A percentile compares a stretch with the other conserved stretches of the same genome.
phyloP scores from a whole-genome alignment of 2,329 filamentous ascomycete species.

The Apiospora phragmitis region DNA sequence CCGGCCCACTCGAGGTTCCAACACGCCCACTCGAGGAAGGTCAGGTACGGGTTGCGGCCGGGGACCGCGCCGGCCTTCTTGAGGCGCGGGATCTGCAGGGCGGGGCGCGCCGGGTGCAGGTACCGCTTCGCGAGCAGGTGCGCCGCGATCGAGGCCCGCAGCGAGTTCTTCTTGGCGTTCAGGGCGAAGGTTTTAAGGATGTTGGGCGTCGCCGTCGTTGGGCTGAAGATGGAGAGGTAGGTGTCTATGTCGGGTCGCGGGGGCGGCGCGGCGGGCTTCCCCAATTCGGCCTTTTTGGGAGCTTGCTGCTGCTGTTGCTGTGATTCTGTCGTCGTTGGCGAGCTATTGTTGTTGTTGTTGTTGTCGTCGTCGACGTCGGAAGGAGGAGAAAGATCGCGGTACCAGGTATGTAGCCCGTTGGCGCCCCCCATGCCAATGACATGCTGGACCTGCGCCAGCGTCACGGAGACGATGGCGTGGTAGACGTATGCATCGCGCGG shows the following conservation, averaged over 20 bases:
- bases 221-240: conserved; percentile 67
- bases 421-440: conserved; percentile 42
- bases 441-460: conserved; percentile 49
- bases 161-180: conserved; percentile 55
- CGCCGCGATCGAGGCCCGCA: conserved; percentile 56
- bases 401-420: conserved; percentile 52
- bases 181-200: conserved; percentile 60
- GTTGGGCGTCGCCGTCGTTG: conserved; percentile 58
- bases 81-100: conserved; percentile 42
- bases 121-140: conserved; percentile 56
- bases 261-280: conserved; percentile 40
- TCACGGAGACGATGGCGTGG: conserved; percentile 52
- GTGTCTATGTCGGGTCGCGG: conserved; percentile 60
- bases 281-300: neutral
- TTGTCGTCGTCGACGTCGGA: conserved; percentile 28
- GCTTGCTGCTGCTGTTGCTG: neutral
- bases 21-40: conserved; percentile 67
- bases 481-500: conserved; percentile 49
- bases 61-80: conserved; percentile 35
- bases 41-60: conserved; percentile 66
- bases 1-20: conserved; percentile 66
- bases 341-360: conserved; percentile 9
- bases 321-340: neutral
- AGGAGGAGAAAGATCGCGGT: conserved; percentile 33
- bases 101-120: conserved; percentile 44